phyloP scores from a whole-genome alignment of 176 grass and related monocot species.

The Poa annua region DNA sequence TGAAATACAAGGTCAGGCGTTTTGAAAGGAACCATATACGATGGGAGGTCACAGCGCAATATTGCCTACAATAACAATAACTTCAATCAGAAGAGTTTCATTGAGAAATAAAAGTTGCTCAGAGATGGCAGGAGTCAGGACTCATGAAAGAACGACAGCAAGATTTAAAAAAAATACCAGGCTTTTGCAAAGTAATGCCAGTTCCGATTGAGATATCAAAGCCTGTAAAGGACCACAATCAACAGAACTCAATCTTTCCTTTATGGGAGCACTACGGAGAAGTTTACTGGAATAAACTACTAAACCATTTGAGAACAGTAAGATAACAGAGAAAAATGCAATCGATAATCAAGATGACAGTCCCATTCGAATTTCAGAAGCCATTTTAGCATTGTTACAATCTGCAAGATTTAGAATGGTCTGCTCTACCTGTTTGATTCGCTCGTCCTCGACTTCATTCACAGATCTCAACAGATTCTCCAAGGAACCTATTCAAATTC shows the following conservation, averaged over 20 bases:
- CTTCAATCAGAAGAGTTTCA: conserved; percentile 30
- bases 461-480: conserved; percentile 81
- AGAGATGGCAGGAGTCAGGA: background rate
- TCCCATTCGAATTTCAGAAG: conserved; percentile 4
- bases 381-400: conserved; percentile 9
- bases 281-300: conserved; percentile 16
- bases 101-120: background rate
- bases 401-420: conserved; percentile 21
- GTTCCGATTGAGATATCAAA: conserved; percentile 72
- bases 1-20: conserved; percentile 64
- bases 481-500: conserved; percentile 72
- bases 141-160: background rate
- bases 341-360: conserved; percentile 16
- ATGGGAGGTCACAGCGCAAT: conserved; percentile 78
- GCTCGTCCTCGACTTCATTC: conserved; percentile 76
- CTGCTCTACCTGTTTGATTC: conserved; percentile 67
- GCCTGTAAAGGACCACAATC: conserved; percentile 59
- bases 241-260: conserved; percentile 12
- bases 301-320: conserved; percentile 22
- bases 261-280: background rate
- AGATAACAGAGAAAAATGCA: conserved; percentile 8
- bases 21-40: conserved; percentile 91
- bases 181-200: conserved; percentile 84
- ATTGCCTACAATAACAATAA: conserved; percentile 60
- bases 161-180: conserved; percentile 59